phyloP scores from a whole-genome alignment of 306 rosid species.

The Pyrus pyrifolia region DNA sequence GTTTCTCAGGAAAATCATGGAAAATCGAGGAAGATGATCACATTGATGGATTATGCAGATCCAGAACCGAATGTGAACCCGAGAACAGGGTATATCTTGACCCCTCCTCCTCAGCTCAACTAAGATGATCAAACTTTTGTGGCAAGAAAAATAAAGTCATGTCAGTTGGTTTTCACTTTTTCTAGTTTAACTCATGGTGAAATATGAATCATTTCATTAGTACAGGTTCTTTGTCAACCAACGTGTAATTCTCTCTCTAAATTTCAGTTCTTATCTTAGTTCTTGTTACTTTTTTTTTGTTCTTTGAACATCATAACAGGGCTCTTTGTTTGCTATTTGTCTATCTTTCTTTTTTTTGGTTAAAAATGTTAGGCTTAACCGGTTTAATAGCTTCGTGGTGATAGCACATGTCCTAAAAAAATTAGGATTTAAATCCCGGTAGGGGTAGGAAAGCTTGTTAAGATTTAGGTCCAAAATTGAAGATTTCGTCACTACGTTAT shows the following conservation, averaged over 20 bases:
- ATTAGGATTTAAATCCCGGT: too few species aligned
- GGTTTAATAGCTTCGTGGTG: too few species aligned
- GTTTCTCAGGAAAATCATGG: conserved; percentile 22
- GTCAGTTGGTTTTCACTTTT: background rate
- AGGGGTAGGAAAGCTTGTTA: too few species aligned
- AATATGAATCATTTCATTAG: background rate
- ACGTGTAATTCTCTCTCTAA: background rate
- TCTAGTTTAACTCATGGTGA: background rate
- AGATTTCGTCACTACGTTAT: too few species aligned
- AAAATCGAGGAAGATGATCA: conserved; percentile 14
- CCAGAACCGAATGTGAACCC: conserved; percentile 75
- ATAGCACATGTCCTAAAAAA: too few species aligned
- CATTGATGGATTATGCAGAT: conserved; percentile 51
- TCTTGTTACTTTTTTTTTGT: background rate
- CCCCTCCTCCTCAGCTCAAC: conserved; percentile 34
- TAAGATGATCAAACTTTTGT: conserved; percentile 5
- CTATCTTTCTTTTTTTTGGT: too few species aligned
- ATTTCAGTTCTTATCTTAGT: background rate
- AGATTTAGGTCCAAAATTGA: too few species aligned
- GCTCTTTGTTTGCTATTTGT: too few species aligned
- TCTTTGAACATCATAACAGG: background rate
- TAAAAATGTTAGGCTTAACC: too few species aligned
- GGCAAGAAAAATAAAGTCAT: background rate
- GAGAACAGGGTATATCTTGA: conserved; percentile 34
- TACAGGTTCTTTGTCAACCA: background rate